Evolutionary conservation across 495 filamentous ascomycete species (phyloP), one percentile per base, ranked within the genome.

Genomic region (Penicillium alfredii): DNA sequence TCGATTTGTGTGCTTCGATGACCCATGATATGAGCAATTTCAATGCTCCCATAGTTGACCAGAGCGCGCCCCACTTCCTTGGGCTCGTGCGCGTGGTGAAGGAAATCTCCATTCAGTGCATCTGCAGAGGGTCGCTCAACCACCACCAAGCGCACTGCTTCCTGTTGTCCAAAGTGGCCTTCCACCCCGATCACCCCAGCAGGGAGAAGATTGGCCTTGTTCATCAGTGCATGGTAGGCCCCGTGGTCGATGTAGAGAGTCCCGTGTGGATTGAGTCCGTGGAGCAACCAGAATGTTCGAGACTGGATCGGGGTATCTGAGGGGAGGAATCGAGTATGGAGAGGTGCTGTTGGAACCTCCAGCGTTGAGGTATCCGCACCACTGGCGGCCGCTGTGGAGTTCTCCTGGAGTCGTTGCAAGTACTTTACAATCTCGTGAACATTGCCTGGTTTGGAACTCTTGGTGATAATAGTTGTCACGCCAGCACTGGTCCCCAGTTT

Each of bases 201-300:
- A 0, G 92, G 88, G 0, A 97, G 75, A 6, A 98, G 76, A n/a
- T 87, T 86, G 5, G 89, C 88, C 61, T 92, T 92, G 37, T 77
- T 74, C 11, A 60, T 52, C 1, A 98, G 73, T 3, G 93, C 92
- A 17, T 71, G 64, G 54, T 88, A 79, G 1, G 92, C 90, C 24
- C 92, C 92, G 8, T 76, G 67, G 60, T 98, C 92, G 54, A 98
- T 95, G 55, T 83, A 95, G 5, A 98, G 47, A 9, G 82, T 95
- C 1, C 92, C 92, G 45, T 92, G 87, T 3, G 93, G 85, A 3
- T 82, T 80, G n/a, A 97, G 76, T 16, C 92, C 92, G 53, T 98
- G 84, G 0, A 97, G 78, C 31, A 98, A 78, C 92, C 93, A 97
- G 72, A 98, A 96, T 47, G 88, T 86, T 30, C 88, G 82, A 48